Base-by-base conservation (phyloP, 2,329 filamentous ascomycete species). In the Beauveria medogensis region DNA sequence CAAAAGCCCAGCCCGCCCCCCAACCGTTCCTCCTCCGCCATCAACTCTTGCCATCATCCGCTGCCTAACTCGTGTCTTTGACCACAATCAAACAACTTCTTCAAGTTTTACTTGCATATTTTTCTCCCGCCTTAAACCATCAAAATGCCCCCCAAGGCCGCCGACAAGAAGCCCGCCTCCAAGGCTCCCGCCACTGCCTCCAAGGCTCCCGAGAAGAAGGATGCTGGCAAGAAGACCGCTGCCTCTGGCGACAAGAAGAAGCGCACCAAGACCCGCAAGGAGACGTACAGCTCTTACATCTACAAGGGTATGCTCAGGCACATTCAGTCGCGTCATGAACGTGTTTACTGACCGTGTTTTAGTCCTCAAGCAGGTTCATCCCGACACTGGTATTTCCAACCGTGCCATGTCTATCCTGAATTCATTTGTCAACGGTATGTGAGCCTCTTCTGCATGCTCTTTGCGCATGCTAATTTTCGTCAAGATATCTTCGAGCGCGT, bases 351-450 rank as follows among this genome's bases (percentile, higher is more conserved):
- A 63, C 24, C 67, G 66, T 65, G 41, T 60, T 61, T 60, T 65
- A 97, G 94, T 99, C 73, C 89, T 99, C 77, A 99, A 99, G 89
- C 94, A 99, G 86, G 94, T 99, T 70, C 94, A 99, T 84, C 94
- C 94, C 65, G 94, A 99, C 80, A 99, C 94, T 72, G 94, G 94
- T 91, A 99, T 99, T 80, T 97, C 94, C 78, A 97, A 97, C 85
- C 92, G 94, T 73, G 94, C 94, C 76, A 99, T 99, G 94, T 97
- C 92, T 60, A 99, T 99, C 75, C 82, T 99, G 73, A 99, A 99
- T 89, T 99, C 94, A 0, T 99, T 99, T 75, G 94, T 99, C 83
- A 99, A 97, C 77, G 92, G 90, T 93, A 83, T 75, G 87, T 20
- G 3, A 34, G 30, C 30, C 30, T 34, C 10, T 14, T 14, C 30